Base-by-base conservation (phyloP, 23 red algal species). In the Agarophyton chilense region DNA sequence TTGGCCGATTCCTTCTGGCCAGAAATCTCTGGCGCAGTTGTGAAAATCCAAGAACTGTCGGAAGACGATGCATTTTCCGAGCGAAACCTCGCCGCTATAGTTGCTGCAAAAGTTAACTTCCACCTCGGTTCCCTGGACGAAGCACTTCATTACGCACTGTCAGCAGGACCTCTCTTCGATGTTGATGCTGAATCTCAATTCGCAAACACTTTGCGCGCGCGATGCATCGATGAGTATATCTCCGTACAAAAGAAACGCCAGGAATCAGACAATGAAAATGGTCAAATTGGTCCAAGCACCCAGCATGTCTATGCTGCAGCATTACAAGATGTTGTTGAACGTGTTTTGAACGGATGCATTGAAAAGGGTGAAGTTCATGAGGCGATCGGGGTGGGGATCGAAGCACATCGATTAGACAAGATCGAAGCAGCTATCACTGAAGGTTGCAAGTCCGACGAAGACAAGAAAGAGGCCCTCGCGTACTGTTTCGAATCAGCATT, bases 101-200 rank as follows among this genome's bases (percentile, higher is more conserved):
- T 99, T 29, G 97, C 97, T 16, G 97, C 97, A 21, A 99, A 99
- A 54, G 97, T 99, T 17, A 86, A 96, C 52, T 99, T 99, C 76
- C 94, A 99, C 89, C 87, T 99, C 33, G 93, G 97, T 52, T 94
- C 95, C 9, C 75, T 95, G 14, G 97, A 99, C 83, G 93, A 99
- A 65, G 93, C 97, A 6, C 38, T 99, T 8, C 80, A 86, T 22
- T 99, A 99, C 56, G 97, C 97, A 32, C 79, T 99, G 11, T 75
- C 84, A 40, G 97, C 97, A 24, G 94, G 92, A 26, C 70, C 46
- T 24, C 62, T 81, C 31, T 99, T 99, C 66, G 78, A 92, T 44
- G 91, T 95, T 7, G 86, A 91, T 57, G 97, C 78, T 10, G 72
- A 84, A 18, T 90, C 79, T 28, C 93, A 96, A 77, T 99, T 99